Evolutionary conservation across 768 basidiomycete species (phyloP).

Genomic region (Auriscalpium microsporum): DNA sequence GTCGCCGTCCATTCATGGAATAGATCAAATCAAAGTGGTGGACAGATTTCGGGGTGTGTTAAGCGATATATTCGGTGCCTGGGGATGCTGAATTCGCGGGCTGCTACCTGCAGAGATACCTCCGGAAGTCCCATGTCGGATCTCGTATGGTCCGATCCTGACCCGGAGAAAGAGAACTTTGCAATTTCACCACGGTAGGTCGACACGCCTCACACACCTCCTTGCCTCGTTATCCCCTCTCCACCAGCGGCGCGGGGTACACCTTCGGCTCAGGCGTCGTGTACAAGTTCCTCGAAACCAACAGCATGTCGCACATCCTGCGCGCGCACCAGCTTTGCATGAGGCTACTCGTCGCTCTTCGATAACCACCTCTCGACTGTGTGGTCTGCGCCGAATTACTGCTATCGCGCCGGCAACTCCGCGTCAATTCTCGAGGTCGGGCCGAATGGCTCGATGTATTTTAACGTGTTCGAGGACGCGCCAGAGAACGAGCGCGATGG

Average conservation of each 20-base stretch:
- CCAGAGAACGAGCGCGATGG: conserved; percentile 65
- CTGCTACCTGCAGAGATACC: conserved; percentile 65
- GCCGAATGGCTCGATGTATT: conserved; percentile 68
- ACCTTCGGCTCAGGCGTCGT: conserved; percentile 97
- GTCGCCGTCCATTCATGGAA: conserved; percentile 94
- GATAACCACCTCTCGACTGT: conserved; percentile 94
- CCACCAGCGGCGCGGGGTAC: conserved; percentile 83
- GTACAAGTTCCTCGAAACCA: conserved; percentile 90
- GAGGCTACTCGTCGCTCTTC: conserved; percentile 92
- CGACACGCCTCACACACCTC: not conserved
- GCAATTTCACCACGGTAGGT: conserved; percentile 90
- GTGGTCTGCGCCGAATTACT: conserved; percentile 97
- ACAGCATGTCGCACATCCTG: conserved; percentile 92
- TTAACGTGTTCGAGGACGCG: conserved; percentile 96
- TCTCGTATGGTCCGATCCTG: conserved; percentile 98
- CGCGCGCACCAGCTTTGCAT: conserved; percentile 98
- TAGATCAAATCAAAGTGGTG: conserved; percentile 98
- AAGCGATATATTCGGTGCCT: not conserved
- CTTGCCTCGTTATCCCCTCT: conserved; percentile 3
- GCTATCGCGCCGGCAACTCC: conserved; percentile 94
- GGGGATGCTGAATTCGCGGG: conserved; percentile 14
- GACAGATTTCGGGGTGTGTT: conserved; percentile 86
- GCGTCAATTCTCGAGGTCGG: conserved; percentile 80
- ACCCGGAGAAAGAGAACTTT: conserved; percentile 97
- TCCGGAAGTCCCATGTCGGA: conserved; percentile 99